A percentile compares a stretch with the other conserved stretches of the same genome.
Conservation (phyloP, 495 filamentous ascomycete species). For the Podospora conica region DNA sequence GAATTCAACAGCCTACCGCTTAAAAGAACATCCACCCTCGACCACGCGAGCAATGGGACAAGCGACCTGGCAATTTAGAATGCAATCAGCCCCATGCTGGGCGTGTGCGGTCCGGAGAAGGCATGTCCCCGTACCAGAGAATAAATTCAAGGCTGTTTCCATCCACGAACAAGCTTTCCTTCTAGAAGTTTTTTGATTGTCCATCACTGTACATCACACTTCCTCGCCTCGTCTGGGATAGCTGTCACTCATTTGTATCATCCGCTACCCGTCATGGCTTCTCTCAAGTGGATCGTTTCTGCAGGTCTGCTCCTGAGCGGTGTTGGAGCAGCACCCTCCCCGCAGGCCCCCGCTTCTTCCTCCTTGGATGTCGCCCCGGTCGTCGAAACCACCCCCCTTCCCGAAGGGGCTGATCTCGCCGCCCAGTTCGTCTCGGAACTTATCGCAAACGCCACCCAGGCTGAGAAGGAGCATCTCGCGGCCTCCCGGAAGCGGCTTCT, state of each 20-base stretch:
- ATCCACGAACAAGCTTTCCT: background rate
- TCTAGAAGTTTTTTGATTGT: background rate
- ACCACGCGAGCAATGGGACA: background rate
- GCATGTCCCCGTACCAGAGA: background rate
- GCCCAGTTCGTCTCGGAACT: conserved; percentile 19
- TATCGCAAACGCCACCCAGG: conserved; percentile 16
- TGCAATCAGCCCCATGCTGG: background rate
- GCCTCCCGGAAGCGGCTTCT: conserved; percentile 10
- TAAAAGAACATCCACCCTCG: background rate
- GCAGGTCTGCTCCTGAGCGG: conserved; percentile 11
- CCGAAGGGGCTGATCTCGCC: conserved; percentile 11
- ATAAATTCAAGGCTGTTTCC: background rate
- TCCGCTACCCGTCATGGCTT: background rate
- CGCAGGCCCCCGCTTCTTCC: background rate
- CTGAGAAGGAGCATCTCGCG: conserved; percentile 3
- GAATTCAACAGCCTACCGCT: background rate
- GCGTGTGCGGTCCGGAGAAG: background rate
- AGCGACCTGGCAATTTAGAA: background rate
- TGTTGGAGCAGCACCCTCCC: background rate
- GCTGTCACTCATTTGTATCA: background rate
- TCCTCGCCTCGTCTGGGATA: background rate
- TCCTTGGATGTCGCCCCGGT: background rate
- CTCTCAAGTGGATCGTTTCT: conserved; percentile 6
- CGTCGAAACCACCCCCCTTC: too few species aligned
- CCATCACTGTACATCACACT: background rate